phyloP scores from a whole-genome alignment of 169 alveolate genomes.

The Cryptosporidium xiaoi region DNA sequence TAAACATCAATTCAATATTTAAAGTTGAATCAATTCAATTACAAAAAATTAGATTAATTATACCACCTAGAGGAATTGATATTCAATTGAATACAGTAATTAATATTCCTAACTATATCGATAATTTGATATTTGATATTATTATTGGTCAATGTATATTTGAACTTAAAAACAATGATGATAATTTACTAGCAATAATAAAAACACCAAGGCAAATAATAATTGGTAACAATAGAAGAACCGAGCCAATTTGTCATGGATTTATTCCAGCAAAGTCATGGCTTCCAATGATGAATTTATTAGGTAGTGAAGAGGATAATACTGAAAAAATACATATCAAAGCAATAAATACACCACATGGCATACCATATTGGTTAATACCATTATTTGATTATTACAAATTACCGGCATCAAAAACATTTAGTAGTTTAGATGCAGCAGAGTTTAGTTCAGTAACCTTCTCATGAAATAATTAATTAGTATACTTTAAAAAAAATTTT shows the following conservation, averaged over 20 bases:
- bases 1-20: conserved; percentile 37
- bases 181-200: conserved; percentile 37
- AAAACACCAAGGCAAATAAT: conserved; percentile 59
- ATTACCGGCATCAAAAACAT: conserved; percentile 48
- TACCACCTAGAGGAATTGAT: conserved; percentile 73
- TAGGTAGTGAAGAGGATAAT: conserved; percentile 40
- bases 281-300: conserved; percentile 73
- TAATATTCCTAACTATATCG: conserved; percentile 48
- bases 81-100: conserved; percentile 36
- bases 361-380: conserved; percentile 68
- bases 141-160: conserved; percentile 67
- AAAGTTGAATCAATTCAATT: conserved; percentile 64
- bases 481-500: not conserved
- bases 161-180: conserved; percentile 48
- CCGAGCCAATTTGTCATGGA: conserved; percentile 66
- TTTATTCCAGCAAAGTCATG: conserved; percentile 73
- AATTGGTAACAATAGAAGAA: conserved; percentile 63
- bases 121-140: conserved; percentile 27
- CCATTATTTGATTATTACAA: conserved; percentile 39
- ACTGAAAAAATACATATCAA: conserved; percentile 30
- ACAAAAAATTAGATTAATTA: conserved; percentile 48
- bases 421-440: conserved; percentile 36
- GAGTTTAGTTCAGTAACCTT: conserved; percentile 60
- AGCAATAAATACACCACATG: conserved; percentile 71
- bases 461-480: not conserved